Base-by-base conservation (phyloP, 1,139 yeast genomes). In the Saccharomyces hybrid region DNA sequence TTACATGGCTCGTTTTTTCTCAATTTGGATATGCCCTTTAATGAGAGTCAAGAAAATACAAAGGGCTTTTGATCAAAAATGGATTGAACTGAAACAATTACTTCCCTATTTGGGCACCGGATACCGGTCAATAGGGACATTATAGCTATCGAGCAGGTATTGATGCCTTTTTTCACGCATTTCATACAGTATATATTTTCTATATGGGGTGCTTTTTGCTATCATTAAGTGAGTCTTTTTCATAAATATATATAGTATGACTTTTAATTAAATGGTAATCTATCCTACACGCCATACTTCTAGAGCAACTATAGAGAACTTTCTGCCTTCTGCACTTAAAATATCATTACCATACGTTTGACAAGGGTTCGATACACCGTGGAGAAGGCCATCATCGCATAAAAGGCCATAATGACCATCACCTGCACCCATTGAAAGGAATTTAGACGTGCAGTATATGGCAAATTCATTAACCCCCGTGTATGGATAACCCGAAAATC, bases 331-430 rank as follows among this genome's bases (percentile, higher is more conserved):
- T 12, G 71, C 73, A 60, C 84, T 83, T 60, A 93, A 75, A 1
- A 86, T 81, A 60, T 89, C 97, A 69, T 93, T 93, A 2, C 96
- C 97, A 75, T 88, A 93, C 0, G 99, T 95, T 29, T 82, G 82
- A 55, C 95, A 86, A 2, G 81, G 78, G 64, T 82, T 83, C 42
- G 93, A 83, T 0, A 89, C 91, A 1, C 98, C 99, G 52, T 78
- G 78, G 57, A 80, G 76, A 52, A 93, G 77, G 48, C 84, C 80
- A 54, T 81, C 84, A 68, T 89, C 96, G 24, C 91, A 75, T 91
- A 95, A 93, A 24, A 95, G 74, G 0, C 98, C 99, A 70, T 89
- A 91, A 64, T 87, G 89, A 2, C 98, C 98, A 62, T 82, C 83
- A 4, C 97, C 96, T 0, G 96, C 95, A 1, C 99, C 99, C 63